Evolutionary conservation across 2,329 filamentous ascomycete species (phyloP).

Genomic region (Apiospora saccharicola): DNA sequence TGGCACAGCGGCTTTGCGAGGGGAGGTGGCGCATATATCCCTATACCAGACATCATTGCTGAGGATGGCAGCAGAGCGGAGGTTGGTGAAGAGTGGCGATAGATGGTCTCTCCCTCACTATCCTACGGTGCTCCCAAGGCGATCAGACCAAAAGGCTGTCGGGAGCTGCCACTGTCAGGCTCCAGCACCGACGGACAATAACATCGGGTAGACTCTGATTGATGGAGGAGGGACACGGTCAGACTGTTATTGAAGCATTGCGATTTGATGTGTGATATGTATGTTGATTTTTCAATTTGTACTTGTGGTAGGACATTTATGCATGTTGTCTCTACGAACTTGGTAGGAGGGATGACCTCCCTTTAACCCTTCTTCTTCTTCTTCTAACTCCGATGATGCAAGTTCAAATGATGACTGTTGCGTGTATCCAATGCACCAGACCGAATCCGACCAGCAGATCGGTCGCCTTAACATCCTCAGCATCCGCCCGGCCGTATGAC

Average conservation of each 20-base stretch:
- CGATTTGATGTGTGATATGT: background rate
- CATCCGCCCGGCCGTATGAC: background rate
- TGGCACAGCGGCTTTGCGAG: too few species aligned
- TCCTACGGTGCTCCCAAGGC: background rate
- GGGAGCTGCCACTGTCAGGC: background rate
- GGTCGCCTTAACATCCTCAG: background rate
- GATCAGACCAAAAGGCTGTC: too few species aligned
- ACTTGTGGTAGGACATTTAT: background rate
- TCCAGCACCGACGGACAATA: background rate
- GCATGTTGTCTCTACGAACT: background rate
- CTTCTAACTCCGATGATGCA: background rate
- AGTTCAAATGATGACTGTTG: background rate
- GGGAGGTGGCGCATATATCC: too few species aligned
- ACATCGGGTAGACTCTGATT: background rate
- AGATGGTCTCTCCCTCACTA: too few species aligned
- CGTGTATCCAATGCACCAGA: background rate
- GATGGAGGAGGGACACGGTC: background rate
- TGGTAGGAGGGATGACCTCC: conserved; percentile 2
- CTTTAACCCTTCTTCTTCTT: conserved; percentile 6
- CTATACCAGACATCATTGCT: too few species aligned
- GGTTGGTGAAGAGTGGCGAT: too few species aligned
- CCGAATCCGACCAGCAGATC: background rate
- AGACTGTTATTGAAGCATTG: background rate
- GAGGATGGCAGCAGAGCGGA: too few species aligned
- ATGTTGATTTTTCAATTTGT: background rate